Conservation (phyloP, 768 basidiomycete species). For the Mycena indigotica region DNA sequence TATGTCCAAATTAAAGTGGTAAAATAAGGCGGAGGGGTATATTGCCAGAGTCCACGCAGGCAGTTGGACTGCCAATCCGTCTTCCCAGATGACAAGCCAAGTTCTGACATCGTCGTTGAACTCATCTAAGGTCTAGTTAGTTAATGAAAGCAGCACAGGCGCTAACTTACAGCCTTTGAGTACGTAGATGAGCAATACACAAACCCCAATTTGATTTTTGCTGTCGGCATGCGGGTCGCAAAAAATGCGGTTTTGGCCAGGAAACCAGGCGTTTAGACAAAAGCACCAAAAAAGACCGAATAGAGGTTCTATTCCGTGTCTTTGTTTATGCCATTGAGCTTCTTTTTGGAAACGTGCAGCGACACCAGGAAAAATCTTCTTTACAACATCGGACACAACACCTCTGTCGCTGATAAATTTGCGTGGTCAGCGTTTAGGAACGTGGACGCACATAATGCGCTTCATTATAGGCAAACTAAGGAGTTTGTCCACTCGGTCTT, state of each 20-base stretch:
- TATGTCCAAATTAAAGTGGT: slow-evolving; percentile 38
- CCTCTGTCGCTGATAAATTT: neutral
- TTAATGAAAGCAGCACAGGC: neutral
- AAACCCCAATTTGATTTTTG: slow-evolving; percentile 35
- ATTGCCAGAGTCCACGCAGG: slow-evolving; percentile 32
- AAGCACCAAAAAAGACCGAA: slow-evolving; percentile 33
- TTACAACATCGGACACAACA: slow-evolving; percentile 1
- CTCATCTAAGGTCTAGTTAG: neutral
- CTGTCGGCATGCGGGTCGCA: slow-evolving; percentile 30
- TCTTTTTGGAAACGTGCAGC: slow-evolving; percentile 12
- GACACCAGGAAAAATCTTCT: slow-evolving; percentile 25
- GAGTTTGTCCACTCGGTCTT: neutral
- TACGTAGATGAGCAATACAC: slow-evolving; percentile 30
- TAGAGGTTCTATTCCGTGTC: slow-evolving; percentile 20
- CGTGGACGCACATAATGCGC: neutral
- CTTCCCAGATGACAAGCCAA: slow-evolving; percentile 41
- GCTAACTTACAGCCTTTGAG: slow-evolving; percentile 12
- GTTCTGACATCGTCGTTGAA: slow-evolving; percentile 26
- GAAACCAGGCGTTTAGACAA: slow-evolving; percentile 28
- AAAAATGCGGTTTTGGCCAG: slow-evolving; percentile 19
- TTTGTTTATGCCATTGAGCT: slow-evolving; percentile 15
- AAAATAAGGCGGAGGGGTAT: slow-evolving; percentile 37
- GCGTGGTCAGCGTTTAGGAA: neutral
- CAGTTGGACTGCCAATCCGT: slow-evolving; percentile 33
- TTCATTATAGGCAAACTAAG: neutral